phyloP scores from a whole-genome alignment of 768 basidiomycete species.

The Boletus patriciae region DNA sequence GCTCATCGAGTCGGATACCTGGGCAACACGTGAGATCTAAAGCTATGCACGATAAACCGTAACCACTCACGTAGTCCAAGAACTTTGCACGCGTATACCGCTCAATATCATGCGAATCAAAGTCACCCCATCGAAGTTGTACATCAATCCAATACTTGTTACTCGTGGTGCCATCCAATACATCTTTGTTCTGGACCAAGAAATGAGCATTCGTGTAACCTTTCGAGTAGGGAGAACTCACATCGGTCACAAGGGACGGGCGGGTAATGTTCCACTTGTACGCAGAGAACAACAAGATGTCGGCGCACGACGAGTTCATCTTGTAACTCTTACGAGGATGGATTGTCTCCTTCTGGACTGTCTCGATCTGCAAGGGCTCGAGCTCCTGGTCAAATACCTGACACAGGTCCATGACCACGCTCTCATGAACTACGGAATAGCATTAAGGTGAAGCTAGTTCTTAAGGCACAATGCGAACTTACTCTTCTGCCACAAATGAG shows the following conservation, averaged over 20 bases:
- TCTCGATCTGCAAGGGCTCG: constrained; percentile 97
- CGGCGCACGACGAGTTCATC: constrained; percentile 99
- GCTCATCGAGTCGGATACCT: constrained; percentile 96
- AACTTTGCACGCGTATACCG: constrained; percentile 99
- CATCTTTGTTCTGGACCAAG: constrained; percentile 74
- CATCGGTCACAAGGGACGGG: constrained; percentile 93
- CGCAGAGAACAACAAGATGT: constrained; percentile 95
- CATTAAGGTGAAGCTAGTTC: constrained; percentile 5
- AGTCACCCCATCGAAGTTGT: constrained; percentile 96
- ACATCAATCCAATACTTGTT: constrained; percentile 99
- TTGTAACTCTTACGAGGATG: constrained; percentile 99
- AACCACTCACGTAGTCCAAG: constrained; percentile 81
- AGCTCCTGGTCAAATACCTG: constrained; percentile 99
- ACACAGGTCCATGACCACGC: constrained; percentile 94
- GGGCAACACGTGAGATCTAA: constrained; percentile 4
- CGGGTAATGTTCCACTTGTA: constrained; percentile 99
- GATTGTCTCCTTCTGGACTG: constrained; percentile 99
- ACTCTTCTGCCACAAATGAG: constrained; percentile 99
- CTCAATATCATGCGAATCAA: constrained; percentile 98
- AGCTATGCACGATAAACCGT: not conserved
- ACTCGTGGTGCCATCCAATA: constrained; percentile 94
- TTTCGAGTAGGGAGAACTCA: constrained; percentile 36
- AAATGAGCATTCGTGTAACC: constrained; percentile 5
- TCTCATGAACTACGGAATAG: constrained; percentile 67
- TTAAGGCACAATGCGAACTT: constrained; percentile 37